Conservation (phyloP, 192 early-diverging fungal species). For the Mortierella antarctica region DNA sequence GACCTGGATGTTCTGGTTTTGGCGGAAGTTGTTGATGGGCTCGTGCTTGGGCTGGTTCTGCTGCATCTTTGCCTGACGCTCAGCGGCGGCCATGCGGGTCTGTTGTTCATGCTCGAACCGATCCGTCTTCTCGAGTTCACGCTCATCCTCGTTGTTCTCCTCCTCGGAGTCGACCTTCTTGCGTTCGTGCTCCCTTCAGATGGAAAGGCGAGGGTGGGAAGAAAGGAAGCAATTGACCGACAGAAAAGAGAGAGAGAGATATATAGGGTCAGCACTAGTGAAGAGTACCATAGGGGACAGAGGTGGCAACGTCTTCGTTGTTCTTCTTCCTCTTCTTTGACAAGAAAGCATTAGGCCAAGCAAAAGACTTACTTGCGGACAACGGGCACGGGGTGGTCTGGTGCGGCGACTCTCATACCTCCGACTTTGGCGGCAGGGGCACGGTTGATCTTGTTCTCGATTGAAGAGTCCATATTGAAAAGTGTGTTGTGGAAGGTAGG, state of each 20-base stretch:
- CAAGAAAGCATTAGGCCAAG: no score
- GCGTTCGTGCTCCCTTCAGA: constrained; percentile 37
- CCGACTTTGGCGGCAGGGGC: constrained; percentile 46
- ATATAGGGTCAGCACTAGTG: neutral
- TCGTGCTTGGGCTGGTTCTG: constrained; percentile 51
- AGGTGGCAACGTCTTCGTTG: neutral
- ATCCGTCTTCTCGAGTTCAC: constrained; percentile 31
- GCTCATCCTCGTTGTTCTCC: constrained; percentile 42
- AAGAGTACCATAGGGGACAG: neutral
- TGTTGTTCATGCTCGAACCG: constrained; percentile 43
- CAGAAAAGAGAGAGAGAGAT: neutral
- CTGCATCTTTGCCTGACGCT: constrained; percentile 42
- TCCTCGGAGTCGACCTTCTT: constrained; percentile 22
- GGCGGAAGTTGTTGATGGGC: constrained; percentile 32
- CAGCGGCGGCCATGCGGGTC: constrained; percentile 33
- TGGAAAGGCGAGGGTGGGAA: no score
- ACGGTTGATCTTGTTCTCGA: constrained; percentile 30
- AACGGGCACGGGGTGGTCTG: constrained; percentile 46
- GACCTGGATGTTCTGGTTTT: constrained; percentile 45
- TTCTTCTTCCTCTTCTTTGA: neutral
- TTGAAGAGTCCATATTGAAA: constrained; percentile 35
- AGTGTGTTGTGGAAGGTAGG: neutral
- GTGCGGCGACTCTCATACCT: constrained; percentile 43
- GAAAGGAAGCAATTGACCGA: neutral
- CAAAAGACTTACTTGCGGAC: constrained; percentile 46